Evolutionary conservation across 192 early-diverging fungal genomes (phyloP).

Genomic region (Coemansia sp.): DNA sequence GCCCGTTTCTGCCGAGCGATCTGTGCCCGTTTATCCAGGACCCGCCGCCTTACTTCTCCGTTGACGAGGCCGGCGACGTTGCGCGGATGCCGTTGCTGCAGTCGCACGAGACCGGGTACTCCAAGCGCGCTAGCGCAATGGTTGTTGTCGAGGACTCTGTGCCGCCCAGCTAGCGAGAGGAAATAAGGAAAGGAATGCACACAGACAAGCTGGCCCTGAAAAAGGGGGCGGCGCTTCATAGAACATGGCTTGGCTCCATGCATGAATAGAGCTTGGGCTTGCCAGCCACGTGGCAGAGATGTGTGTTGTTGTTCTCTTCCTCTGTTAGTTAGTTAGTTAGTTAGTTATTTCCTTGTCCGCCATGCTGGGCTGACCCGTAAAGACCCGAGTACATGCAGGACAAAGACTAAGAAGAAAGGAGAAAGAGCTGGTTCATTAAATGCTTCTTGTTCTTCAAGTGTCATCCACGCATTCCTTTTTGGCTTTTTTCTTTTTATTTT

Average conservation of each 20-base stretch:
- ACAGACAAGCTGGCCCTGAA: not conserved
- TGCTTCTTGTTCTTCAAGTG: too few relatives aligned
- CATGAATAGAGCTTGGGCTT: not conserved
- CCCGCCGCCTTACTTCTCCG: conserved; percentile 40
- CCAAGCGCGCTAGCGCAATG: conserved; percentile 13
- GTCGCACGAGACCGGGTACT: conserved; percentile 49
- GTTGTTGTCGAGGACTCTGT: conserved; percentile 1
- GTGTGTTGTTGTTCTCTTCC: too few relatives aligned
- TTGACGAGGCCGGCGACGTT: conserved; percentile 40
- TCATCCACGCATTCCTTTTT: too few relatives aligned
- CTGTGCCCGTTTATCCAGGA: conserved; percentile 57
- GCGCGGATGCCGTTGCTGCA: conserved; percentile 43
- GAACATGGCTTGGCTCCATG: not conserved
- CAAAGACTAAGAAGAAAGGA: too few relatives aligned
- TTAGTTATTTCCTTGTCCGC: too few relatives aligned
- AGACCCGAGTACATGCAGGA: too few relatives aligned
- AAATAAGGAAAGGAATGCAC: not conserved
- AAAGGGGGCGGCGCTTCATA: not conserved
- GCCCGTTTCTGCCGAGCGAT: conserved; percentile 51
- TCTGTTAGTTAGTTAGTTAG: too few relatives aligned
- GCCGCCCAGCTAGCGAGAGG: not conserved
- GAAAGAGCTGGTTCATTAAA: too few relatives aligned
- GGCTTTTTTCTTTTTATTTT: too few relatives aligned
- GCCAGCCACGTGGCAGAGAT: too few relatives aligned
- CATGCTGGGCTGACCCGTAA: too few relatives aligned